Percentiles rank a stretch among this genome's conserved stretches.
Evolutionary conservation across 1,139 yeast species (phyloP).

Genomic region (Diutina catenulata): DNA sequence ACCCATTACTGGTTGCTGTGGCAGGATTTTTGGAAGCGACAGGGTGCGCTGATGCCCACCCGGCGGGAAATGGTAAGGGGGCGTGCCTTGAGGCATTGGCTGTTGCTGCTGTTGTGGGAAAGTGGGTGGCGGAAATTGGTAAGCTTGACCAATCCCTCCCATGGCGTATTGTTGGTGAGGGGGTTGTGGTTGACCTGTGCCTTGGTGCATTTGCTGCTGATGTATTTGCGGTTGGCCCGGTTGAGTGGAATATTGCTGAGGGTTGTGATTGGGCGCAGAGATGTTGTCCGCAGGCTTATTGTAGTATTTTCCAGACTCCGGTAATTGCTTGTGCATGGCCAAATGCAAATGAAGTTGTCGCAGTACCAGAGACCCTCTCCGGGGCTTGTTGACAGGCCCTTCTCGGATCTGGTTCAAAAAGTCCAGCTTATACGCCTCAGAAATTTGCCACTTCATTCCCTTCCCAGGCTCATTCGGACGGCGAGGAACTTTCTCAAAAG

Average conservation of each 20-base stretch:
- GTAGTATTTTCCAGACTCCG: conserved; percentile 24
- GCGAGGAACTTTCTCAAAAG: conserved; percentile 91
- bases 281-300: conserved; percentile 10
- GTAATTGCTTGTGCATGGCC: conserved; percentile 58
- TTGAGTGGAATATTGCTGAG: neutral
- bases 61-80: neutral
- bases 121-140: neutral
- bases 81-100: neutral
- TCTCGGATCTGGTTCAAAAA: conserved; percentile 67
- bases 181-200: neutral
- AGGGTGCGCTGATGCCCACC: conserved; percentile 1
- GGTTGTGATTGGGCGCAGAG: conserved; percentile 8
- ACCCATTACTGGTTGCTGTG: neutral
- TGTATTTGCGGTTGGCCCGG: neutral
- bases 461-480: conserved; percentile 95
- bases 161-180: neutral
- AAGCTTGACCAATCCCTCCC: neutral
- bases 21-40: conserved; percentile 4
- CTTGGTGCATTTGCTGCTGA: neutral
- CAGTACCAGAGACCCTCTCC: conserved; percentile 71
- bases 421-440: conserved; percentile 74
- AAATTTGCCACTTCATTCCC: conserved; percentile 98
- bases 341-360: conserved; percentile 68
- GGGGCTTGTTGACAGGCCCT: conserved; percentile 60
- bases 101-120: neutral